Percentiles rank a stretch among this genome's conserved stretches.
Conservation (phyloP, 768 basidiomycete species). For the Amanita inopinata region DNA sequence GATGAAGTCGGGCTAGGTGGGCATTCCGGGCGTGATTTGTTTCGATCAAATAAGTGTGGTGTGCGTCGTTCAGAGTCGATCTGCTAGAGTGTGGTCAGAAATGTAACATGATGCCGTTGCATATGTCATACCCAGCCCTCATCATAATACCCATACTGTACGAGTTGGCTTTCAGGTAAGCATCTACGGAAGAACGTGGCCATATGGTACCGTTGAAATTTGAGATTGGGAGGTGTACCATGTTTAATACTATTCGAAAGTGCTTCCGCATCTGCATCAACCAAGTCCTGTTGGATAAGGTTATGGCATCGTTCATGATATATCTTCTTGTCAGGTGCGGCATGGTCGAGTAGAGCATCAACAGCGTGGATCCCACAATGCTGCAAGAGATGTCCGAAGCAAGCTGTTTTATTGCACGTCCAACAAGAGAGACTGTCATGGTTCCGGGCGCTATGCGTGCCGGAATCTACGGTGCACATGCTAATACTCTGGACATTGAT, state of each 20-base stretch:
- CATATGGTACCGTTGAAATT: constrained; percentile 7
- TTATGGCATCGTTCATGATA: constrained; percentile 1
- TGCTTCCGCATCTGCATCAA: neutral
- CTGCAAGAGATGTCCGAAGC: constrained; percentile 6
- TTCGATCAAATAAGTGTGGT: too few species aligned
- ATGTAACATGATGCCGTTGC: neutral
- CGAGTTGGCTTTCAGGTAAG: neutral
- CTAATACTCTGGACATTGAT: neutral
- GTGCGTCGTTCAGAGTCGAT: too few species aligned
- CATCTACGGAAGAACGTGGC: neutral
- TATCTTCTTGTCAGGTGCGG: neutral
- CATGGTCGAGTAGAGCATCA: constrained; percentile 4
- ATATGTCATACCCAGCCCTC: constrained; percentile 7
- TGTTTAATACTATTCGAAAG: neutral
- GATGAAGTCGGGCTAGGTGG: neutral
- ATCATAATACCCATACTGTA: constrained; percentile 8
- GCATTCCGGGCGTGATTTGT: too few species aligned
- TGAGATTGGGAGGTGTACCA: neutral
- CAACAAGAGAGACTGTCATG: constrained; percentile 1
- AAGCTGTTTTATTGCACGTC: neutral
- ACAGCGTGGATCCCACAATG: constrained; percentile 5
- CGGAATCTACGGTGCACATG: neutral
- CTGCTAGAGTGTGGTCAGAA: neutral
- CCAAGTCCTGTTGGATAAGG: neutral
- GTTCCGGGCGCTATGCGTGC: neutral